Percentiles rank a stretch among this genome's conserved stretches.
These are phyloP conservation scores for Venturia nashicola DNA, from an alignment of 2,329 filamentous ascomycete genomes.

Conservation along the genomic window DNA sequence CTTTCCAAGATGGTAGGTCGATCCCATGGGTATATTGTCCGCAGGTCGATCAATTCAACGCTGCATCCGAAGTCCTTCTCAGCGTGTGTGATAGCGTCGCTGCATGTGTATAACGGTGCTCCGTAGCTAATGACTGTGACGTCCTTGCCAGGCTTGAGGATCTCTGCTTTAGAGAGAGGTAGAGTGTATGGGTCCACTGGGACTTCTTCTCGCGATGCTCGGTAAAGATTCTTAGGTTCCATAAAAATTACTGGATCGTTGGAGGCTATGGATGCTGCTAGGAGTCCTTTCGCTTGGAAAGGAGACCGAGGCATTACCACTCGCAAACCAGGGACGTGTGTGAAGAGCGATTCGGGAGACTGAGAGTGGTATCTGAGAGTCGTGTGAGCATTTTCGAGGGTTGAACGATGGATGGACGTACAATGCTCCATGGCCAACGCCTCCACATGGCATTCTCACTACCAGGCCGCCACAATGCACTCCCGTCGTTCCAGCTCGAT, in stretches of 20 bases:
- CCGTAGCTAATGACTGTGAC: constrained; percentile 82
- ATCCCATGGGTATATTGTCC: constrained; percentile 89
- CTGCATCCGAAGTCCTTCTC: constrained; percentile 64
- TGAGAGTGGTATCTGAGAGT: constrained; percentile 62
- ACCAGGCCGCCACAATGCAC: constrained; percentile 60
- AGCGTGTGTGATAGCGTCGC: constrained; percentile 56
- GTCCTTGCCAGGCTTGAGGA: constrained; percentile 68
- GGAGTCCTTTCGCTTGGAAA: constrained; percentile 74
- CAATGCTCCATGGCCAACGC: constrained; percentile 77
- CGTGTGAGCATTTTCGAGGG: not conserved
- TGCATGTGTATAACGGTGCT: constrained; percentile 76
- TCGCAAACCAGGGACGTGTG: constrained; percentile 72
- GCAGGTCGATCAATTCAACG: constrained; percentile 75
- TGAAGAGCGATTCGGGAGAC: constrained; percentile 78
- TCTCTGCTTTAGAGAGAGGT: constrained; percentile 73
- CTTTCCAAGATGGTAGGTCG: constrained; percentile 67
- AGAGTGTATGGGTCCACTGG: constrained; percentile 70
- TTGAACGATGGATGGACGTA: constrained; percentile 22
- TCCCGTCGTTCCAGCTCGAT: constrained; percentile 49
- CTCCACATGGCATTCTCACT: constrained; percentile 80
- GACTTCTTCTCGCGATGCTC: constrained; percentile 84
- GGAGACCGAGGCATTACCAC: constrained; percentile 82
- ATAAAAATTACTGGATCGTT: constrained; percentile 87
- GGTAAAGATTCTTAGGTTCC: constrained; percentile 89
- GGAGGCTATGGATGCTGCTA: constrained; percentile 59